phyloP scores from a whole-genome alignment of 345 rosid species.

The Eucalyptus rudis region DNA sequence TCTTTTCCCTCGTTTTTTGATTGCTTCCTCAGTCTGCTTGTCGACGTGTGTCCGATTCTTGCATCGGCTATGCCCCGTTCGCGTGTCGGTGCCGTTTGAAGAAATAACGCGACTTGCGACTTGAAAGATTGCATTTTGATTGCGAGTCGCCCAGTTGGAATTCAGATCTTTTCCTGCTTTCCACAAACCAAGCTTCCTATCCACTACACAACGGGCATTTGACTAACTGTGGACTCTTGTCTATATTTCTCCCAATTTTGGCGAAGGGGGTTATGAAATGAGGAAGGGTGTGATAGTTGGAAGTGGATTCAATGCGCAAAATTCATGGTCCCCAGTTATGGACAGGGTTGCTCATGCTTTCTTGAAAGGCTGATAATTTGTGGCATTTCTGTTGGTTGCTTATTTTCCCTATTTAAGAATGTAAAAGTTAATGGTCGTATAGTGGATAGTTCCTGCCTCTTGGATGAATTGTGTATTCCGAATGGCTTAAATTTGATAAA shows the following conservation, averaged over 20 bases:
- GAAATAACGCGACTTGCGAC: background rate
- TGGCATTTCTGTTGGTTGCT: background rate
- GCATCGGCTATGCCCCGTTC: background rate
- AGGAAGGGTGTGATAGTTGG: background rate
- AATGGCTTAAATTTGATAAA: background rate
- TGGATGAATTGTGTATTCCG: background rate
- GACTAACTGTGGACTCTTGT: background rate
- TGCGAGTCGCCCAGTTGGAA: background rate
- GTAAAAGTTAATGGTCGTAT: background rate
- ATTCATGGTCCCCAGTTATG: background rate
- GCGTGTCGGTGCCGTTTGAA: background rate
- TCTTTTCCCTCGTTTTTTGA: background rate
- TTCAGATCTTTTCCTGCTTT: background rate
- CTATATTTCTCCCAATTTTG: background rate
- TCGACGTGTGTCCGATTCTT: background rate
- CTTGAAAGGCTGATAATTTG: background rate
- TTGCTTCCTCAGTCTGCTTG: background rate
- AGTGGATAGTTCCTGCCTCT: background rate
- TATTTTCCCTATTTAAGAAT: background rate
- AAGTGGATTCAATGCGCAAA: background rate
- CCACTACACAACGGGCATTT: background rate
- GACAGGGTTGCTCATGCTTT: background rate
- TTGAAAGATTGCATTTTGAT: background rate
- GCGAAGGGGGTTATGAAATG: background rate
- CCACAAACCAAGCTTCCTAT: too few species aligned